A percentile compares a stretch with the other conserved stretches of the same genome.
Evolutionary conservation across 306 rosid genomes (phyloP).

Genomic region (Mucuna pruriens): DNA sequence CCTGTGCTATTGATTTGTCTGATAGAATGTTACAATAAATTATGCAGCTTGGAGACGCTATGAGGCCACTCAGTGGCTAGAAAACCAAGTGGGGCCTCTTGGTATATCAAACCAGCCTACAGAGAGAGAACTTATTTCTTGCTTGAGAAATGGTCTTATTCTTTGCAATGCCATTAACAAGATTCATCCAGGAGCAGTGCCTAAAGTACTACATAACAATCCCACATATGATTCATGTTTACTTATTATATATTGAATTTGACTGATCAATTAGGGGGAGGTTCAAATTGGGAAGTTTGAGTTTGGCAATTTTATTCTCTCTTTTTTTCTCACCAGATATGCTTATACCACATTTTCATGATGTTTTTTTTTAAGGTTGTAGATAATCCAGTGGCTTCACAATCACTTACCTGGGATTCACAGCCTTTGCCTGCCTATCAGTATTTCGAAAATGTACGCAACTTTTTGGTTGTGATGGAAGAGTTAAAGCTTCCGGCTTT

Average conservation of each 20-base stretch:
- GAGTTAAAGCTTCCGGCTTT: constrained; percentile 84
- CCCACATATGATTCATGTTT: background rate
- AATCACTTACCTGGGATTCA: constrained; percentile 61
- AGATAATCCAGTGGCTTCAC: constrained; percentile 64
- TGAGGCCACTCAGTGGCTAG: constrained; percentile 91
- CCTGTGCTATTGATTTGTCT: background rate
- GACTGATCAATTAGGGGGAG: background rate
- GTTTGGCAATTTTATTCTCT: background rate
- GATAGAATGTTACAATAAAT: background rate
- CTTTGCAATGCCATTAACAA: constrained; percentile 91
- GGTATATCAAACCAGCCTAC: constrained; percentile 73
- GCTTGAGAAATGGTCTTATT: constrained; percentile 83
- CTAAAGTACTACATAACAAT: constrained; percentile 66
- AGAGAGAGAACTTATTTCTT: constrained; percentile 86
- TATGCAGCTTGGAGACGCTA: constrained; percentile 85
- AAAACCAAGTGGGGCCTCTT: constrained; percentile 74
- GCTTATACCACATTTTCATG: background rate
- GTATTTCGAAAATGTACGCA: constrained; percentile 91
- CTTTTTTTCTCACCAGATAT: background rate
- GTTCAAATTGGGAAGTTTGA: constrained; percentile 13
- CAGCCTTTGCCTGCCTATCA: constrained; percentile 95
- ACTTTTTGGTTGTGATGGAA: constrained; percentile 74
- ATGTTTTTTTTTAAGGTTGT: constrained; percentile 67
- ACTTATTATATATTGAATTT: background rate
- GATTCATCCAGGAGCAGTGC: constrained; percentile 86